These are phyloP conservation scores for Salix udensis DNA, from an alignment of 345 rosid genomes.

Conservation along the genomic window DNA sequence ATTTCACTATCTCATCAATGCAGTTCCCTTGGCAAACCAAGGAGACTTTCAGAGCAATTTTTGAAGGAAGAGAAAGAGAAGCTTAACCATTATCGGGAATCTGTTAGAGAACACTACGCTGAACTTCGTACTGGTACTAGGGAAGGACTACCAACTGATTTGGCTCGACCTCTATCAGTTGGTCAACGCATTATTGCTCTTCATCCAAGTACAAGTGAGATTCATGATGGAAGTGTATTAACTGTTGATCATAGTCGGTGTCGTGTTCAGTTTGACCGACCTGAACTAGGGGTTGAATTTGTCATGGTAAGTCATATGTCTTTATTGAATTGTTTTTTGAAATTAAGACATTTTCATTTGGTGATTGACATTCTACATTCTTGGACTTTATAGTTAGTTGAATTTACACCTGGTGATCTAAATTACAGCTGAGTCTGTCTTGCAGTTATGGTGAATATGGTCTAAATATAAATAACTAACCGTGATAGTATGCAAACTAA, in stretches of 20 bases:
- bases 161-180: slow-evolving; percentile 81
- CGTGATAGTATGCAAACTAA: background rate
- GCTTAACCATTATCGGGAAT: slow-evolving; percentile 82
- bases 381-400: background rate
- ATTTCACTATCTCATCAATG: slow-evolving; percentile 18
- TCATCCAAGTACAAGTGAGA: slow-evolving; percentile 84
- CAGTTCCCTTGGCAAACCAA: slow-evolving; percentile 98
- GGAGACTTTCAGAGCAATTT: slow-evolving; percentile 88
- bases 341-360: background rate
- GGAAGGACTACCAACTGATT: slow-evolving; percentile 93
- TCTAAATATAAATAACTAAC: background rate
- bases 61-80: slow-evolving; percentile 77
- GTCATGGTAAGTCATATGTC: slow-evolving; percentile 55
- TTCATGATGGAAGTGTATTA: slow-evolving; percentile 87
- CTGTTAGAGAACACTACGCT: slow-evolving; percentile 76
- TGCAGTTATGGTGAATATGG: background rate
- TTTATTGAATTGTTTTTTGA: background rate
- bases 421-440: background rate
- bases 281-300: slow-evolving; percentile 83
- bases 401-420: background rate
- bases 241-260: slow-evolving; percentile 78
- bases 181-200: slow-evolving; percentile 83
- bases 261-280: slow-evolving; percentile 72
- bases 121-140: slow-evolving; percentile 68
- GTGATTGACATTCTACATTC: background rate